Percentiles rank a stretch among this genome's conserved stretches.
Conservation (phyloP, 2,329 filamentous ascomycete species). For the Leptosphaerulina australis region DNA sequence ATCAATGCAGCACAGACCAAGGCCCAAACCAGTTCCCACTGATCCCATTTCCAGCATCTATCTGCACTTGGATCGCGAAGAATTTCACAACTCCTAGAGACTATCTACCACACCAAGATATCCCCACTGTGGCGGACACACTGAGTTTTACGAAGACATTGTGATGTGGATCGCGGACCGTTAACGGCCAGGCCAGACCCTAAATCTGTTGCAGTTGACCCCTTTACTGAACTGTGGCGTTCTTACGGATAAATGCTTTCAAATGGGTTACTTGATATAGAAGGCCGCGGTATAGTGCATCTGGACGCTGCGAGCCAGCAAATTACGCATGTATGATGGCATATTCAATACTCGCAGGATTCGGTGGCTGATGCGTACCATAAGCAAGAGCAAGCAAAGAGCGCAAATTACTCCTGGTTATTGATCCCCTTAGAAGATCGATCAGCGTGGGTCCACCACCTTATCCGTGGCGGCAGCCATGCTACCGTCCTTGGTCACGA, state of each 20-base stretch:
- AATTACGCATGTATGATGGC: conserved; percentile 5
- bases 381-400: conserved; percentile 1
- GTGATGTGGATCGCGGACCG: background rate
- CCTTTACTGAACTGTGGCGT: background rate
- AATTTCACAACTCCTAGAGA: conserved; percentile 6
- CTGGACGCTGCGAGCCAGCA: background rate
- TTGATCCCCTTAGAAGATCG: background rate
- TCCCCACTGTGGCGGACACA: background rate
- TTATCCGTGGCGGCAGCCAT: background rate
- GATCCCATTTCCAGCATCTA: background rate
- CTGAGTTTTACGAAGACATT: background rate
- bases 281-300: background rate
- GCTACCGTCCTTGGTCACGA: background rate
- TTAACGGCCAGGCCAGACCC: background rate
- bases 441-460: background rate
- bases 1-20: conserved; percentile 3
- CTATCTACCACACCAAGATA: background rate
- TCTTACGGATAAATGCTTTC: background rate
- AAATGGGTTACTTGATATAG: background rate
- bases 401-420: conserved; percentile 1
- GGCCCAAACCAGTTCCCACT: background rate
- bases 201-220: background rate
- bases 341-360: background rate
- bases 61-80: background rate
- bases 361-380: background rate